These are phyloP conservation scores for Phaseolus lunatus DNA, from an alignment of 306 rosid genomes.

Conservation along the genomic window DNA sequence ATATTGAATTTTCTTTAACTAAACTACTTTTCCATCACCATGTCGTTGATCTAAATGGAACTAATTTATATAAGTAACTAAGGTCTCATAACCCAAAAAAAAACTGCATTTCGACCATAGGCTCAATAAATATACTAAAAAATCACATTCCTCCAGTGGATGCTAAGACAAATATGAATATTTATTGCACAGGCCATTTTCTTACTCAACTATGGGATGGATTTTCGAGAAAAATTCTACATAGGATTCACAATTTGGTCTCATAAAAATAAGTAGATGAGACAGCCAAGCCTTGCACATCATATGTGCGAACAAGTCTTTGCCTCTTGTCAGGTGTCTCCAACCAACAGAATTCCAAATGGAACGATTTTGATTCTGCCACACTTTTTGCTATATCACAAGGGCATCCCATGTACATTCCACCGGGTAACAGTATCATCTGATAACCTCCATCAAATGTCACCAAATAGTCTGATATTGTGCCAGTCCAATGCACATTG, in stretches of 20 bases:
- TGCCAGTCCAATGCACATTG: constrained; percentile 86
- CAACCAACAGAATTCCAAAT: constrained; percentile 94
- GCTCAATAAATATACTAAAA: constrained; percentile 16
- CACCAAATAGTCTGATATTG: constrained; percentile 64
- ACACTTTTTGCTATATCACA: constrained; percentile 82
- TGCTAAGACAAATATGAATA: constrained; percentile 7
- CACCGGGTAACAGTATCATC: constrained; percentile 85
- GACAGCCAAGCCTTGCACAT: constrained; percentile 93
- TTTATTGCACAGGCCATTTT: constrained; percentile 16
- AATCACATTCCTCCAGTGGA: constrained; percentile 31
- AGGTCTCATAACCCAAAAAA: background rate
- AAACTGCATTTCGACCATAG: background rate
- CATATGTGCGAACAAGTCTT: constrained; percentile 86
- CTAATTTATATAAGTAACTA: no score
- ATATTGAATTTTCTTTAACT: no score
- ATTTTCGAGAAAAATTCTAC: background rate
- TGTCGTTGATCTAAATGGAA: no score
- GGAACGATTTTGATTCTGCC: constrained; percentile 75
- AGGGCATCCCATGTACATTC: constrained; percentile 94
- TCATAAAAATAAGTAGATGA: constrained; percentile 87
- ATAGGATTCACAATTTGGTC: constrained; percentile 57
- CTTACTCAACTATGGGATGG: constrained; percentile 1
- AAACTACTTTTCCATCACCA: no score
- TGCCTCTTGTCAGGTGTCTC: constrained; percentile 83
- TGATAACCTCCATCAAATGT: constrained; percentile 83